Evolutionary conservation across 768 basidiomycete species (phyloP).

Genomic region (Mrakia hoshinonis): DNA sequence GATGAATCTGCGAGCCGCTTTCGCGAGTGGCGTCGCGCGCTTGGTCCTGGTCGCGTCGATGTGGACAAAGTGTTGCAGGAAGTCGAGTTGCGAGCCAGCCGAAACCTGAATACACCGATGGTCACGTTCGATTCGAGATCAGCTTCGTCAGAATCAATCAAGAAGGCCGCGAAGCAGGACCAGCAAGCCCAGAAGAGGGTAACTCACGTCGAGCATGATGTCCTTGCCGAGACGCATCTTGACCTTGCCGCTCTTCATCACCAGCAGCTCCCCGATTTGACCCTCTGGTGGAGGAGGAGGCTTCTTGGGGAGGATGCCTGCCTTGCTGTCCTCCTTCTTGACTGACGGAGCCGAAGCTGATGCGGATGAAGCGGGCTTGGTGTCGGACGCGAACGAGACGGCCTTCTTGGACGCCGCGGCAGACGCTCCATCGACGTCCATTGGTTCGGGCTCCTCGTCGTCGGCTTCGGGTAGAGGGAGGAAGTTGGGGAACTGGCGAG

Average conservation of each 20-base stretch:
- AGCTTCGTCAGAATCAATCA: background rate
- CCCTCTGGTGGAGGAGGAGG: constrained; percentile 20
- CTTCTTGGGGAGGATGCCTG: constrained; percentile 3
- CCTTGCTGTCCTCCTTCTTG: constrained; percentile 18
- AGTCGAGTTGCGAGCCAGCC: constrained; percentile 28
- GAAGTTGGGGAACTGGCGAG: constrained; percentile 26
- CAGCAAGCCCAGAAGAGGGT: background rate
- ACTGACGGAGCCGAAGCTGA: background rate
- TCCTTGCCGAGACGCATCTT: constrained; percentile 29
- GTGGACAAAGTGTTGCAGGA: constrained; percentile 29
- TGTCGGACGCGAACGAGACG: constrained; percentile 24
- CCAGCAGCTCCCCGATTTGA: constrained; percentile 27
- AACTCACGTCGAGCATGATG: constrained; percentile 28
- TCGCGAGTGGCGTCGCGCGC: constrained; percentile 14
- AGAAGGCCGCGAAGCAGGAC: background rate
- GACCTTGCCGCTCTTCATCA: constrained; percentile 26
- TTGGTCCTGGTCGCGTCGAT: constrained; percentile 17
- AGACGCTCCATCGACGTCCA: constrained; percentile 21
- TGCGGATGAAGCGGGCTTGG: background rate
- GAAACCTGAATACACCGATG: constrained; percentile 17
- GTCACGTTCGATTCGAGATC: too few relatives aligned
- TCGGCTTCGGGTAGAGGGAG: constrained; percentile 1
- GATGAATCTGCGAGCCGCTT: constrained; percentile 24
- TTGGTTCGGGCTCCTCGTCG: background rate
- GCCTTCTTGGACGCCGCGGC: constrained; percentile 6